A percentile compares a stretch with the other conserved stretches of the same genome.
phyloP scores from a whole-genome alignment of 1,284 basidiomycete species.

The Rhodotorula sp. region DNA sequence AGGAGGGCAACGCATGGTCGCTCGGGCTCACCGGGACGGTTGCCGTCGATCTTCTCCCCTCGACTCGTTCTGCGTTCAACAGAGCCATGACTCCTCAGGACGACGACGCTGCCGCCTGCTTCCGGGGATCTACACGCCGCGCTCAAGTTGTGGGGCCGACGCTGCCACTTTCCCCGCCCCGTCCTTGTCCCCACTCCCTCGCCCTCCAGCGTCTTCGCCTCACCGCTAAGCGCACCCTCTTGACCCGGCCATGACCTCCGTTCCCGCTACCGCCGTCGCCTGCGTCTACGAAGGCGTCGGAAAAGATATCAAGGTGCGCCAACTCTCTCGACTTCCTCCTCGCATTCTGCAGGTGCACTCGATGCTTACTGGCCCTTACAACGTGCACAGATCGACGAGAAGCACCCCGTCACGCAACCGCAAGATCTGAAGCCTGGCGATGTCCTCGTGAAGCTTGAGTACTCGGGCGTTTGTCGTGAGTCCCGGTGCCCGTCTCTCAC shows the following conservation, averaged over 20 bases:
- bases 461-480: slow-evolving; percentile 28
- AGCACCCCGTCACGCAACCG: slow-evolving; percentile 59
- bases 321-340: not conserved
- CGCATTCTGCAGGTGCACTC: not conserved
- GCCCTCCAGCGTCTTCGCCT: not conserved
- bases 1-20: not conserved
- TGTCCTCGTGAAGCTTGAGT: slow-evolving; percentile 69
- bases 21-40: too few species aligned
- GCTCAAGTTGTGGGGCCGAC: not conserved
- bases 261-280: slow-evolving; percentile 2
- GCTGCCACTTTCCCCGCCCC: not conserved
- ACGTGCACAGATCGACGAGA: slow-evolving; percentile 31
- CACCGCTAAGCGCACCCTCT: not conserved
- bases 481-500: not conserved
- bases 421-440: slow-evolving; percentile 71
- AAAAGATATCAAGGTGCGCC: slow-evolving; percentile 34
- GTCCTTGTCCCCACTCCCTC: not conserved
- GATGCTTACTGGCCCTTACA: not conserved
- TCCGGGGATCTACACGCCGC: too few species aligned
- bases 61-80: too few species aligned
- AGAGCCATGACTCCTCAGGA: too few species aligned
- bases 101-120: too few species aligned
- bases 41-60: too few species aligned
- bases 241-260: not conserved
- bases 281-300: slow-evolving; percentile 1